A percentile compares a stretch with the other conserved stretches of the same genome.
Evolutionary conservation across 176 grass and related monocot species (phyloP).

Genomic region (Triticum urartu): DNA sequence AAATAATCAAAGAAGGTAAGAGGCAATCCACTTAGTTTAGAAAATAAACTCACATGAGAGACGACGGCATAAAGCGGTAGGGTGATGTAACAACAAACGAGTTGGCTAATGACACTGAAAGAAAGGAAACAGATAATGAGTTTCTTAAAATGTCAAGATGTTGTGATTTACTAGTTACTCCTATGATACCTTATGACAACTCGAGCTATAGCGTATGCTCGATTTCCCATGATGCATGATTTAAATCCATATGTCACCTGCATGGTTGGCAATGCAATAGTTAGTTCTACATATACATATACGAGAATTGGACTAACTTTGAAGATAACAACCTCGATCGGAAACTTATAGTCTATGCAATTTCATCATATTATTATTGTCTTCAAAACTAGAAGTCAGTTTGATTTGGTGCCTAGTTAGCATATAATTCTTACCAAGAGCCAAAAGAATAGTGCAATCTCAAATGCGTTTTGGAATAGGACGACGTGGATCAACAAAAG

Average conservation of each 20-base stretch:
- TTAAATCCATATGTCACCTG: conserved; percentile 49
- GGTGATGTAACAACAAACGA: conserved; percentile 69
- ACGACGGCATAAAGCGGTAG: conserved; percentile 88
- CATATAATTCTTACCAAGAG: conserved; percentile 47
- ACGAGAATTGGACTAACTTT: not conserved
- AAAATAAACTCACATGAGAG: conserved; percentile 59
- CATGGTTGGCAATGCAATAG: not conserved
- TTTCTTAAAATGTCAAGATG: not conserved
- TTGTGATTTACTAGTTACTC: not conserved
- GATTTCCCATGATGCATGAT: conserved; percentile 66
- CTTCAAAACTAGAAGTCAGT: not conserved
- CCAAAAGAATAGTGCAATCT: conserved; percentile 89
- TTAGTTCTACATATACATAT: not conserved
- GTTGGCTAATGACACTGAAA: conserved; percentile 58
- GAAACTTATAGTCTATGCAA: not conserved
- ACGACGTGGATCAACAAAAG: conserved; percentile 79
- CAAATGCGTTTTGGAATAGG: conserved; percentile 82
- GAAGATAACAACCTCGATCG: not conserved
- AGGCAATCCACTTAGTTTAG: not conserved
- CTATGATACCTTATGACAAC: conserved; percentile 46
- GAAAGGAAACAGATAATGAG: not conserved
- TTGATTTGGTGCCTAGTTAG: not conserved
- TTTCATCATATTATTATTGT: not conserved
- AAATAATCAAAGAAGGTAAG: not conserved
- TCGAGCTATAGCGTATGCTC: conserved; percentile 34